Conservation (phyloP, 257 asterid species). For the Gentiana straminea region DNA sequence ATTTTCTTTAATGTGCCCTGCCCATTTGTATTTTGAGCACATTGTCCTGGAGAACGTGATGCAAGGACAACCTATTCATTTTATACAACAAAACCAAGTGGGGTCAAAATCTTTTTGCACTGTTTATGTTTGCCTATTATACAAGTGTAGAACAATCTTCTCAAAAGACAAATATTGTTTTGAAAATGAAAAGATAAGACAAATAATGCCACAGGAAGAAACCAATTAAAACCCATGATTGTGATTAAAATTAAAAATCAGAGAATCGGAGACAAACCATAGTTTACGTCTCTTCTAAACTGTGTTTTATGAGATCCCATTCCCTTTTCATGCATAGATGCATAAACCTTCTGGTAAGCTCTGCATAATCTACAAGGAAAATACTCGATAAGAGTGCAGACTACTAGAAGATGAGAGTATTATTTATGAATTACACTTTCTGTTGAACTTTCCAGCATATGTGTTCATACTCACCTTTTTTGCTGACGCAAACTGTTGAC, state of each 20-base stretch:
- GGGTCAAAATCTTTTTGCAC: no score
- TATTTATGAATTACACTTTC: constrained; percentile 1
- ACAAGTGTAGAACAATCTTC: no score
- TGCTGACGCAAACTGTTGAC: constrained; percentile 65
- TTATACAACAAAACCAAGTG: no score
- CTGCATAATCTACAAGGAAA: constrained; percentile 53
- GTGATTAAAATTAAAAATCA: not conserved
- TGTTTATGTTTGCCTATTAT: no score
- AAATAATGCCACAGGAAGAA: not conserved
- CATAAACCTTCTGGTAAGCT: constrained; percentile 74
- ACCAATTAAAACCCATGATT: not conserved
- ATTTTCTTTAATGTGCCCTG: no score
- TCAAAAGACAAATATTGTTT: no score
- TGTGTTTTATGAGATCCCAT: constrained; percentile 91
- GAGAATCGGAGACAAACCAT: constrained; percentile 31
- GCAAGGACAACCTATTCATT: no score
- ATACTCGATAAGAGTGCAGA: not conserved
- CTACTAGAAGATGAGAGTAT: not conserved
- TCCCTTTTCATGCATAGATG: constrained; percentile 81
- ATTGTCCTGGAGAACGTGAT: no score
- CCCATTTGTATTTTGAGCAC: no score
- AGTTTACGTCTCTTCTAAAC: constrained; percentile 88
- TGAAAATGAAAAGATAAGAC: no score
- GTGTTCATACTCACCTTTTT: constrained; percentile 46
- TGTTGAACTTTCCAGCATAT: constrained; percentile 6